Evolutionary conservation across 176 grass and related monocot genomes (phyloP).

Genomic region (Raddia guianensis): DNA sequence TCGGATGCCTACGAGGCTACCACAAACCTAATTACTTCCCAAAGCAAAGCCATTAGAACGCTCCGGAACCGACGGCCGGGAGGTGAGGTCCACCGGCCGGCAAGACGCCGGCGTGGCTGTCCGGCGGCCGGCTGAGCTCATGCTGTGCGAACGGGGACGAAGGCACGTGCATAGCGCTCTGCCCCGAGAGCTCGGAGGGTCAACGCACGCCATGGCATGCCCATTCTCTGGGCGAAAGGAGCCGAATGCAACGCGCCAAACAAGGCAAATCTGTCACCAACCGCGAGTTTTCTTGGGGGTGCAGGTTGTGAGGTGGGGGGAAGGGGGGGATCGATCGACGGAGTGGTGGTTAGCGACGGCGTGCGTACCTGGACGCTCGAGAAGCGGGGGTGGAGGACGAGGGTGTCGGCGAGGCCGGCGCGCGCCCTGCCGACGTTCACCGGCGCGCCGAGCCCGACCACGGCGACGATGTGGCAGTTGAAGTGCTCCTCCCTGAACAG

Average conservation of each 20-base stretch:
- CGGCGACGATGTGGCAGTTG: slow-evolving; percentile 82
- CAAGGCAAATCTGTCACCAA: not conserved
- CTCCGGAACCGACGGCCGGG: not conserved
- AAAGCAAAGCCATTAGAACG: not conserved
- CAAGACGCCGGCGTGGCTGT: not conserved
- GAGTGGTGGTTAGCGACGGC: not conserved
- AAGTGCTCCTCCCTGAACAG: slow-evolving; percentile 74
- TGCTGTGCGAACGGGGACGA: not conserved
- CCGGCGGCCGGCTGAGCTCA: not conserved
- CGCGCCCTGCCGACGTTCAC: slow-evolving; percentile 49
- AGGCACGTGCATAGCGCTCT: not conserved
- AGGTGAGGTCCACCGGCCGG: not conserved
- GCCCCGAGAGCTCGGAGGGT: not conserved
- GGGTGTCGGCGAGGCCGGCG: slow-evolving; percentile 58
- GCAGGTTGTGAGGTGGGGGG: not conserved
- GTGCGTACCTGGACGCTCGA: slow-evolving; percentile 75
- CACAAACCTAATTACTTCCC: not conserved
- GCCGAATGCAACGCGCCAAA: not conserved
- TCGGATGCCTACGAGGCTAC: slow-evolving; percentile 17
- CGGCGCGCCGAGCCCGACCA: slow-evolving; percentile 48
- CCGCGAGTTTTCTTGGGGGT: not conserved
- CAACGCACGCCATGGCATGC: slow-evolving; percentile 21
- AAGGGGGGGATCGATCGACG: not conserved
- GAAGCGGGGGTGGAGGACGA: slow-evolving; percentile 83
- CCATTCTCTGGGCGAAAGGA: not conserved